phyloP scores from a whole-genome alignment of 225 moss, liverwort and hornwort genomes.

The Antitrichia curtipendula region DNA sequence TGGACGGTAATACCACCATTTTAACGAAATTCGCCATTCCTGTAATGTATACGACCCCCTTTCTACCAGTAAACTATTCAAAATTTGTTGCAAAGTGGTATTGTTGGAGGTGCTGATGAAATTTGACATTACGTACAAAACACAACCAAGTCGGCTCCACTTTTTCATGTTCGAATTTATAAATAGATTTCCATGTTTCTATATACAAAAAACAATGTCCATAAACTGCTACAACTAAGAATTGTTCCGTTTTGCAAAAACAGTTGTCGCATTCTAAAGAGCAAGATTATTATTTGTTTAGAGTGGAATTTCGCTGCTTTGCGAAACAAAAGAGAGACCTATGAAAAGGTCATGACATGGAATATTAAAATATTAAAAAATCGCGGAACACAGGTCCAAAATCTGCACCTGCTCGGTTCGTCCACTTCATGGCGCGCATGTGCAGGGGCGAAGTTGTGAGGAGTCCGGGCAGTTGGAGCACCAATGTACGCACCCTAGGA shows the following conservation, averaged over 20 bases:
- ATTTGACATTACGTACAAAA: neutral
- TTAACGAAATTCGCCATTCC: no score
- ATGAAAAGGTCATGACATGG: neutral
- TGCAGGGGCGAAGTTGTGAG: neutral
- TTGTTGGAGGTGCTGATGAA: neutral
- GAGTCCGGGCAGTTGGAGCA: neutral
- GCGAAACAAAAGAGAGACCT: neutral
- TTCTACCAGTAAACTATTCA: neutral
- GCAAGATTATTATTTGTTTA: neutral
- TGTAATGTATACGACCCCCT: no score
- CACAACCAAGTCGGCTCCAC: neutral
- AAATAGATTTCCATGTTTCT: neutral
- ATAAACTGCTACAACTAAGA: neutral
- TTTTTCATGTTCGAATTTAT: rapidly evolving
- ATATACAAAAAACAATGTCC: neutral
- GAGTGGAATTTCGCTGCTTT: neutral
- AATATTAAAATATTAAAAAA: neutral
- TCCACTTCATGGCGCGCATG: neutral
- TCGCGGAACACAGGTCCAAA: neutral
- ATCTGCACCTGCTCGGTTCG: no score
- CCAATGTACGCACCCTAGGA: neutral
- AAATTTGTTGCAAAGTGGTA: neutral
- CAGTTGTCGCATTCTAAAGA: no score
- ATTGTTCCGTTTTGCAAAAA: neutral
- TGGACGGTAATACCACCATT: no score